Evolutionary conservation across 2,329 filamentous ascomycete species (phyloP).

Genomic region (Penicillium nordicum): DNA sequence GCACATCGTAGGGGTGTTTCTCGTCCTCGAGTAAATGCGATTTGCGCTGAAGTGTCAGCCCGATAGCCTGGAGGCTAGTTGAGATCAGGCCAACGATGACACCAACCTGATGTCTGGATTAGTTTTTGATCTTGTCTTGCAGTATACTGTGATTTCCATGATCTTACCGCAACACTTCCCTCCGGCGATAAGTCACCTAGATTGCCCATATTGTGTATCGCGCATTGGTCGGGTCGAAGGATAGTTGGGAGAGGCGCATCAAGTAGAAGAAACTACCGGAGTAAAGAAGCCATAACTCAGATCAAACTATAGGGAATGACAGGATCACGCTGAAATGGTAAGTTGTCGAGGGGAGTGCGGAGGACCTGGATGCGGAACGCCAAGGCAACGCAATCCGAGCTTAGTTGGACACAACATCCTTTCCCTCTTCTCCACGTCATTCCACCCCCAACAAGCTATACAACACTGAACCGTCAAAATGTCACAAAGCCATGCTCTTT

Average conservation of each 20-base stretch:
- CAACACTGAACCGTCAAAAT: constrained; percentile 56
- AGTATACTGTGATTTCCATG: constrained; percentile 11
- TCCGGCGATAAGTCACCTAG: constrained; percentile 73
- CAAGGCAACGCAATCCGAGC: constrained; percentile 22
- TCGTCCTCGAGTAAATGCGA: constrained; percentile 97
- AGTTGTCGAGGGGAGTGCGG: constrained; percentile 9
- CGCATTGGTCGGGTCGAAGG: constrained; percentile 38
- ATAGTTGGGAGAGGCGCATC: constrained; percentile 39
- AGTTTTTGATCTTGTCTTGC: constrained; percentile 6
- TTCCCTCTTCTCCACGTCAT: constrained; percentile 21
- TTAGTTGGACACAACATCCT: constrained; percentile 24
- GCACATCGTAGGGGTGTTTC: constrained; percentile 72
- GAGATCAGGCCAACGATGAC: constrained; percentile 90
- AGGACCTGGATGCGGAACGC: constrained; percentile 21
- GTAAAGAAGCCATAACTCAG: constrained; percentile 18
- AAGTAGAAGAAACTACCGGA: constrained; percentile 17
- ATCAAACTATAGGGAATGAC: constrained; percentile 3
- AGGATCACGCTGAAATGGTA: constrained; percentile 7
- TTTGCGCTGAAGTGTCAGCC: constrained; percentile 93
- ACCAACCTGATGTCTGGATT: constrained; percentile 63
- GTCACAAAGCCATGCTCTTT: constrained; percentile 91
- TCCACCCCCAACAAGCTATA: constrained; percentile 13
- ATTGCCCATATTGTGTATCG: constrained; percentile 58
- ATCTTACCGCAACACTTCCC: constrained; percentile 69
- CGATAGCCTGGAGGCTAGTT: constrained; percentile 90